phyloP scores from a whole-genome alignment of 2,329 filamentous ascomycete species.

The Fusarium siculi region DNA sequence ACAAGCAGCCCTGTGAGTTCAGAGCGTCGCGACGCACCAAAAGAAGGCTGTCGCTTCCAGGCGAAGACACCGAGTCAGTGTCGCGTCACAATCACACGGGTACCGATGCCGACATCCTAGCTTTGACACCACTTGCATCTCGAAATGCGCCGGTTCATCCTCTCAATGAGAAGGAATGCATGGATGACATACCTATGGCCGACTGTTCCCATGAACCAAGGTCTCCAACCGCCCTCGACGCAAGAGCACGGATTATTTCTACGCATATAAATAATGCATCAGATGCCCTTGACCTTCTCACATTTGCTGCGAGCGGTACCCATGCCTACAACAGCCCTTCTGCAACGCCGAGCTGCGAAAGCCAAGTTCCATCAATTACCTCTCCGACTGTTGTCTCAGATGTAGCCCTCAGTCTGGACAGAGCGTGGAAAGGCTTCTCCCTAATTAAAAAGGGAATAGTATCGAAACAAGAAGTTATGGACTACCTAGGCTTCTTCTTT shows the following conservation, averaged over 20 bases:
- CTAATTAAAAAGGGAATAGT: constrained; percentile 22
- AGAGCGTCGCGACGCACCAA: not conserved
- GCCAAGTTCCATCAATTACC: not conserved
- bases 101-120: rapidly evolving
- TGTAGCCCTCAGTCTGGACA: not conserved
- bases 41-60: not conserved
- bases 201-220: not conserved
- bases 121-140: not conserved
- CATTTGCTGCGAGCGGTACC: constrained; percentile 7
- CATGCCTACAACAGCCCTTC: constrained; percentile 1
- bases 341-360: not conserved
- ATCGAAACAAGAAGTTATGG: constrained; percentile 16
- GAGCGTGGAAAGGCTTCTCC: constrained; percentile 14
- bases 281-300: constrained; percentile 23
- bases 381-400: not conserved
- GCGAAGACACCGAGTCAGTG: not conserved
- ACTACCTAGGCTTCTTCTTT: constrained; percentile 25
- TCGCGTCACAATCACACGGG: not conserved
- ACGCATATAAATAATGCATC: constrained; percentile 25
- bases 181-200: not conserved
- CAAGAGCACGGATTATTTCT: constrained; percentile 17
- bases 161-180: not conserved
- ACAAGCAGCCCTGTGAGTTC: constrained; percentile 17
- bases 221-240: not conserved
- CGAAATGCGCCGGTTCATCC: not conserved